Evolutionary conservation across 495 filamentous ascomycete species (phyloP).

Genomic region (Hyaloscypha bicolor): DNA sequence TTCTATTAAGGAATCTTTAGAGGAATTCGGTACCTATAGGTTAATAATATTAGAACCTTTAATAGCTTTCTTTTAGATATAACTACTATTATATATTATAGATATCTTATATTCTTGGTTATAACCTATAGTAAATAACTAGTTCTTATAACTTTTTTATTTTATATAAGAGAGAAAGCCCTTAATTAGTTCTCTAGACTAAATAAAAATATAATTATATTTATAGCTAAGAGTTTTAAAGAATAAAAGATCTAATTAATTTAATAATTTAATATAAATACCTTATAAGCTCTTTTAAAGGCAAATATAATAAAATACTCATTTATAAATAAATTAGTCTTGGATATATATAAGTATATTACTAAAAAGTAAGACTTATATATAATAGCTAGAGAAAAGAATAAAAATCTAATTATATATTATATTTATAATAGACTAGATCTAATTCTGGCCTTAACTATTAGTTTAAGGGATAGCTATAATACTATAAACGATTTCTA

Average conservation of each 20-base stretch:
- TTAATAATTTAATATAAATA: neutral
- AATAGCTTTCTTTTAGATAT: too few species aligned
- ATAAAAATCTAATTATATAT: neutral
- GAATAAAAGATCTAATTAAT: neutral
- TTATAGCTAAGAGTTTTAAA: neutral
- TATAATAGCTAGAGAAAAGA: conserved; percentile 3
- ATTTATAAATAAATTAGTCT: neutral
- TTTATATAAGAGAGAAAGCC: neutral
- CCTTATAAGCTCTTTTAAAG: neutral
- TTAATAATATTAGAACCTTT: too few species aligned
- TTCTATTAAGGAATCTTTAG: too few species aligned
- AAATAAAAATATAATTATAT: neutral
- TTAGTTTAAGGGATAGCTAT: neutral
- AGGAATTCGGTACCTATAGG: too few species aligned
- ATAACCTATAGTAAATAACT: neutral
- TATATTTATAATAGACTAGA: conserved; percentile 4
- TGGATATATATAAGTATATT: conserved; percentile 2
- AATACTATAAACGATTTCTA: conserved; percentile 7
- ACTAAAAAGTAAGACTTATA: neutral
- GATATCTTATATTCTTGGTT: neutral
- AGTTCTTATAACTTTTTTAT: neutral
- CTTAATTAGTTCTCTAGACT: neutral
- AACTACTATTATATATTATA: neutral
- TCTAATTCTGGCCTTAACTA: neutral
- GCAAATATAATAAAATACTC: conserved; percentile 1